Evolutionary conservation across 1,284 basidiomycete species (phyloP), one percentile per base, ranked within the genome.

Genomic region (Pterulicium gracile): DNA sequence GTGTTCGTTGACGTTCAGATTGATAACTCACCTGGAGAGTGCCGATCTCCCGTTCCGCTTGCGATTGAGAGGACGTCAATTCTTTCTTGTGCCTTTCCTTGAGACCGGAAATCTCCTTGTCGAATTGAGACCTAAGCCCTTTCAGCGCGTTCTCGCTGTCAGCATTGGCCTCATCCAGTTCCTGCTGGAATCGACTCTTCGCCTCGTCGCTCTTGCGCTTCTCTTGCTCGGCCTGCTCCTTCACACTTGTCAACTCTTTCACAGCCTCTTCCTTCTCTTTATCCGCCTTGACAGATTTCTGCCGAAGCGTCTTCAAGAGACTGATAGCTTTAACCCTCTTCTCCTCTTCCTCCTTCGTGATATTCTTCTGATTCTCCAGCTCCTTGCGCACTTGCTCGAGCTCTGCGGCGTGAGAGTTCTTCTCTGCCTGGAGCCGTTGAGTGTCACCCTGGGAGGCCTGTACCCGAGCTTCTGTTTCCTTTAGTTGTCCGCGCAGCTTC

Each of bases 281-380:
- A 63, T 96, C 92, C 2, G 88, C 80, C 61, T 92, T 95, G 40
- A 94, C 87, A 17, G 92, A 67, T 62, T 95, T 96, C 62, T 89
- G 82, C 44, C 93, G 69, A n/a, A 96, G 88, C 1, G 90, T 86
- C 68, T 95, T 95, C 51, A 97, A 67, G 23, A 95, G 65, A 44
- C 80, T 83, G 50, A 96, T 85, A 0, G 92, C 91, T 59, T 96
- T 97, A n/a, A 80, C 77, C 12, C 93, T 79, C 62, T 96, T 96
- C 63, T 97, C 93, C 61, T 96, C 93, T 59, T 96, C 93, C 52
- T 95, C 92, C 60, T 88, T 94, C 1, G 79, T 81, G 1, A 69
- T 51, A 10, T 66, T 68, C 53, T 79, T 82, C 1, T 75, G 66
- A 49, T 77, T 79, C 35, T 78, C 72, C 2, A 82, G 59, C 47